Conservation (phyloP, 1,139 yeast species). For the Debaryomycetaceae sp. region DNA sequence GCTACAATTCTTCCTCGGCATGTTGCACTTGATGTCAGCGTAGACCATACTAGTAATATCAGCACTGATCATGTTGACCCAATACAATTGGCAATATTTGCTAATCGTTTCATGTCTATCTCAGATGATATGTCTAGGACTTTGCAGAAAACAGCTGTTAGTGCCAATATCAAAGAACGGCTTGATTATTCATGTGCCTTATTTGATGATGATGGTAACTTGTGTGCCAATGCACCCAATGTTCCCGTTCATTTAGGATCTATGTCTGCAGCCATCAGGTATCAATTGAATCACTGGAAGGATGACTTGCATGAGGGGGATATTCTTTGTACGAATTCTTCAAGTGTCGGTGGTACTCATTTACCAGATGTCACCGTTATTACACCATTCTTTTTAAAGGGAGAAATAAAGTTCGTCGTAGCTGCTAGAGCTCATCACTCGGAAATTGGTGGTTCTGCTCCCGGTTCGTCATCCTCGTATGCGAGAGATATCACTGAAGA, state of each 20-base stretch:
- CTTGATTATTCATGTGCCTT: slow-evolving; percentile 47
- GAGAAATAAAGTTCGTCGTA: slow-evolving; percentile 34
- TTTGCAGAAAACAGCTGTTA: slow-evolving; percentile 20
- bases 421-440: slow-evolving; percentile 55
- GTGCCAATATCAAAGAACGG: slow-evolving; percentile 19
- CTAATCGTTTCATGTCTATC: slow-evolving; percentile 20
- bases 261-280: slow-evolving; percentile 65
- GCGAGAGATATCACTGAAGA: slow-evolving; percentile 45
- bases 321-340: slow-evolving; percentile 63
- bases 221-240: slow-evolving; percentile 73
- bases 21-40: slow-evolving; percentile 20
- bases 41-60: slow-evolving; percentile 2
- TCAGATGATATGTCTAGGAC: slow-evolving; percentile 22
- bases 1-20: slow-evolving; percentile 17
- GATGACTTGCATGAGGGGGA: slow-evolving; percentile 58
- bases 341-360: slow-evolving; percentile 69
- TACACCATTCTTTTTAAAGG: slow-evolving; percentile 37
- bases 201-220: slow-evolving; percentile 59
- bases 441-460: slow-evolving; percentile 47
- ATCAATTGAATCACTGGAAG: slow-evolving; percentile 53
- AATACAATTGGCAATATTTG: slow-evolving; percentile 17
- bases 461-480: slow-evolving; percentile 49
- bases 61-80: slow-evolving; percentile 15
- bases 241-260: slow-evolving; percentile 74
- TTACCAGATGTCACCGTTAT: slow-evolving; percentile 69